These are phyloP conservation scores for Coemansia sp. DNA, from an alignment of 371 early-diverging fungal species.

Conservation along the genomic window DNA sequence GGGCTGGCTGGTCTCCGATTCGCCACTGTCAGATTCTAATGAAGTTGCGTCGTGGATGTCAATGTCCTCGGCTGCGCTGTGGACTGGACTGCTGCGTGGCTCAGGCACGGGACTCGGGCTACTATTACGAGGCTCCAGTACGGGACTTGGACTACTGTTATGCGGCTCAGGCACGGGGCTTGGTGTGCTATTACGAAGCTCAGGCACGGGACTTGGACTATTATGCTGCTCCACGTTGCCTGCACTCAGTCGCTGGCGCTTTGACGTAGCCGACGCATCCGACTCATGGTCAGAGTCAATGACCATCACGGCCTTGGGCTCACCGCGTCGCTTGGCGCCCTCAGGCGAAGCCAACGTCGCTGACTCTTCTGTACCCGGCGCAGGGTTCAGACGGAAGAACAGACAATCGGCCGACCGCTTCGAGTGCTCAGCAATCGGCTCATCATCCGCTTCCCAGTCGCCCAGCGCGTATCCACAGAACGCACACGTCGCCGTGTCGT, in stretches of 20 bases:
- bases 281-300: constrained; percentile 6
- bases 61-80: neutral
- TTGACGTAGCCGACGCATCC: constrained; percentile 19
- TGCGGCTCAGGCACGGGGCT: too few relatives aligned
- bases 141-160: too few relatives aligned
- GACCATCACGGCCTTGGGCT: neutral
- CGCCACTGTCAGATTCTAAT: neutral
- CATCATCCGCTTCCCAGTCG: constrained; percentile 54
- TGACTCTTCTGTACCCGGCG: neutral
- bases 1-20: neutral
- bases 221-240: neutral
- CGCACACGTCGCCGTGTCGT: constrained; percentile 53
- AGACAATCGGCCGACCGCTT: constrained; percentile 40
- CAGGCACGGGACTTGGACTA: neutral
- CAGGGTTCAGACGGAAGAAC: constrained; percentile 31
- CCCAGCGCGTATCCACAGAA: constrained; percentile 54
- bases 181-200: neutral
- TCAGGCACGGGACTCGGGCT: neutral
- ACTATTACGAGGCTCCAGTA: too few relatives aligned
- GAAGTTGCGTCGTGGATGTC: too few relatives aligned
- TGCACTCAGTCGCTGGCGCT: constrained; percentile 33
- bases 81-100: neutral
- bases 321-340: neutral
- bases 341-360: neutral
- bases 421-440: constrained; percentile 49